Conservation (phyloP, 495 filamentous ascomycete species). For the Mycothermus thermophilus region DNA sequence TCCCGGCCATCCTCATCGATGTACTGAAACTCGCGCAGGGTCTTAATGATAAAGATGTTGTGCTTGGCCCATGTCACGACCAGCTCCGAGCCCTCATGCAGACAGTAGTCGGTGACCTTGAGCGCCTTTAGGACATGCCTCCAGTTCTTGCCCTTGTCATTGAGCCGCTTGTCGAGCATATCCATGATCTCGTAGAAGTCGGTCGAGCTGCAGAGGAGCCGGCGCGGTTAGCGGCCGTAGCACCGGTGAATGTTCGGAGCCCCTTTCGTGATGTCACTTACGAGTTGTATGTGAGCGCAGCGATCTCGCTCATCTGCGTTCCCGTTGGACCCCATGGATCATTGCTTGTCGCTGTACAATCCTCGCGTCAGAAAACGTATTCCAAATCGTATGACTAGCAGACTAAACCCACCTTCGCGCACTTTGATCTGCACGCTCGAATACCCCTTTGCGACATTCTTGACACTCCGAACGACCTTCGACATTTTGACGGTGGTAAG, state of each 20-base stretch:
- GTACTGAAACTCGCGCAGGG: constrained; percentile 88
- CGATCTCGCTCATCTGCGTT: constrained; percentile 97
- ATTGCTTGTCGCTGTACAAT: constrained; percentile 76
- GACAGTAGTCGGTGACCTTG: constrained; percentile 95
- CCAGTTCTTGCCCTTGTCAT: constrained; percentile 99
- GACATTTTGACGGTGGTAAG: constrained; percentile 54
- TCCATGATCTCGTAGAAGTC: constrained; percentile 99
- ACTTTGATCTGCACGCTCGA: constrained; percentile 96
- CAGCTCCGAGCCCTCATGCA: constrained; percentile 93
- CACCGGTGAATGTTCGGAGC: neutral
- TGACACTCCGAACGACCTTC: constrained; percentile 93
- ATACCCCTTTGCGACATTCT: constrained; percentile 99
- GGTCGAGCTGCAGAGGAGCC: constrained; percentile 26
- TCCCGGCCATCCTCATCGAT: constrained; percentile 89
- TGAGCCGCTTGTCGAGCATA: constrained; percentile 97
- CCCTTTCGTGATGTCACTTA: constrained; percentile 32
- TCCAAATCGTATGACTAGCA: neutral
- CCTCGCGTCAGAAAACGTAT: constrained; percentile 9
- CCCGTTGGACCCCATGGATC: constrained; percentile 98
- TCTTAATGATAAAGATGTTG: constrained; percentile 98
- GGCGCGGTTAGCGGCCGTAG: constrained; percentile 1
- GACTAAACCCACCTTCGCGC: constrained; percentile 90
- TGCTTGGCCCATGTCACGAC: constrained; percentile 97
- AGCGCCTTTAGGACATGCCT: constrained; percentile 94
- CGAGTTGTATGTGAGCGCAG: constrained; percentile 93